Evolutionary conservation across 2,329 filamentous ascomycete species (phyloP).

Genomic region (Cordyceps cicadae): DNA sequence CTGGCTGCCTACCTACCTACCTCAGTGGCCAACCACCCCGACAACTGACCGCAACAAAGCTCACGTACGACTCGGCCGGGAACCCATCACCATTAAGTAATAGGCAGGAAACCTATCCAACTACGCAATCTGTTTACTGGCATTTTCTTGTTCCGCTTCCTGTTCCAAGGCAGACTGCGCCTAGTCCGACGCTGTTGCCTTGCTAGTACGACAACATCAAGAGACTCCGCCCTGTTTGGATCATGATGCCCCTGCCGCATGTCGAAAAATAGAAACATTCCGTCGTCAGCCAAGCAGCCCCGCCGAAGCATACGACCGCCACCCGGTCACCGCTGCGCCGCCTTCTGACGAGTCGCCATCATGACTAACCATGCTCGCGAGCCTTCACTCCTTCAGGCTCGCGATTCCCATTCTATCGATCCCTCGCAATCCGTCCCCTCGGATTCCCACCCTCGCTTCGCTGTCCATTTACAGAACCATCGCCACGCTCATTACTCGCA

Average conservation of each 20-base stretch:
- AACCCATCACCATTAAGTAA: neutral
- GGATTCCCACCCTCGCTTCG: constrained; percentile 21
- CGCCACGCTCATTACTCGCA: constrained; percentile 13
- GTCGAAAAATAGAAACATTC: constrained; percentile 16
- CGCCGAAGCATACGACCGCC: constrained; percentile 15
- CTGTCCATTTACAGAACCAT: constrained; percentile 17
- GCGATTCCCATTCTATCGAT: constrained; percentile 14
- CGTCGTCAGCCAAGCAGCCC: constrained; percentile 14
- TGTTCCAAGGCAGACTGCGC: neutral
- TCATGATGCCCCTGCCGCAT: constrained; percentile 13
- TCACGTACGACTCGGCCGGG: neutral
- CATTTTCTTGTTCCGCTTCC: neutral
- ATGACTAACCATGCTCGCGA: constrained; percentile 28
- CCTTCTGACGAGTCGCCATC: constrained; percentile 19
- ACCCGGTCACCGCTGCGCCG: constrained; percentile 7
- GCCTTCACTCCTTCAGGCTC: constrained; percentile 32
- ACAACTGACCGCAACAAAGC: neutral
- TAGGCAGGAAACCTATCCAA: neutral
- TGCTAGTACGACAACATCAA: constrained; percentile 3
- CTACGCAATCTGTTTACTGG: neutral
- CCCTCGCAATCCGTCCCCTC: constrained; percentile 14
- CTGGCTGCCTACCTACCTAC: neutral
- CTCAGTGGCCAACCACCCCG: neutral
- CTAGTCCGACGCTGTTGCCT: neutral
- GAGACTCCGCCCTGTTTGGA: constrained; percentile 10